A percentile compares a stretch with the other conserved stretches of the same genome.
Conservation (phyloP, 768 basidiomycete genomes). For the Mycena floridula region DNA sequence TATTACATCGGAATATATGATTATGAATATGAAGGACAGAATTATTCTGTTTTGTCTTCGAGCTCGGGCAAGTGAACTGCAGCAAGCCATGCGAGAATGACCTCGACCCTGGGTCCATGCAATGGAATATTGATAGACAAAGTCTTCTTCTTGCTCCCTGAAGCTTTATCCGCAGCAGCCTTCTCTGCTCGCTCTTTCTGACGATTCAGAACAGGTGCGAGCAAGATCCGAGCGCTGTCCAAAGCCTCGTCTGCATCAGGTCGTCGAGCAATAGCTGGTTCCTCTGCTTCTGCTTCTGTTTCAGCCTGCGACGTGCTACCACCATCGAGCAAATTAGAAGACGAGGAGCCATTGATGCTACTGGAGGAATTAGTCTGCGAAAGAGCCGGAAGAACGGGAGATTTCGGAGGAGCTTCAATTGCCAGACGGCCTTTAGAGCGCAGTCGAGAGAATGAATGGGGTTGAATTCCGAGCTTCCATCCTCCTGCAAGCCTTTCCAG, state of each 20-base stretch:
- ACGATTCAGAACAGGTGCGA: conserved; percentile 62
- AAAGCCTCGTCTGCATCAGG: conserved; percentile 49
- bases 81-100: conserved; percentile 80
- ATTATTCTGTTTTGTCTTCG: too few species aligned
- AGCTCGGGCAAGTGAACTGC: conserved; percentile 76
- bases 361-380: conserved; percentile 18
- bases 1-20: too few species aligned
- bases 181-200: conserved; percentile 56
- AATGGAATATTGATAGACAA: conserved; percentile 74
- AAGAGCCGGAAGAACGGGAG: conserved; percentile 16
- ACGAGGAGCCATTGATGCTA: conserved; percentile 8
- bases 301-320: conserved; percentile 7
- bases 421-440: conserved; percentile 34
- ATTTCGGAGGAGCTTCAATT: conserved; percentile 31
- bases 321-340: conserved; percentile 12
- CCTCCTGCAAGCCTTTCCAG: conserved; percentile 74
- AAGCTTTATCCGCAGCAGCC: conserved; percentile 41
- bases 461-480: conserved; percentile 62
- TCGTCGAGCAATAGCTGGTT: conserved; percentile 22
- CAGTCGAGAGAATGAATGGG: conserved; percentile 39
- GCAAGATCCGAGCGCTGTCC: conserved; percentile 65
- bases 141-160: conserved; percentile 48
- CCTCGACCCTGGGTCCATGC: conserved; percentile 81
- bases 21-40: too few species aligned
- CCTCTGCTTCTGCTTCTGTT: conserved; percentile 1